Evolutionary conservation across 306 rosid species (phyloP).

Genomic region (Coriaria nepalensis): DNA sequence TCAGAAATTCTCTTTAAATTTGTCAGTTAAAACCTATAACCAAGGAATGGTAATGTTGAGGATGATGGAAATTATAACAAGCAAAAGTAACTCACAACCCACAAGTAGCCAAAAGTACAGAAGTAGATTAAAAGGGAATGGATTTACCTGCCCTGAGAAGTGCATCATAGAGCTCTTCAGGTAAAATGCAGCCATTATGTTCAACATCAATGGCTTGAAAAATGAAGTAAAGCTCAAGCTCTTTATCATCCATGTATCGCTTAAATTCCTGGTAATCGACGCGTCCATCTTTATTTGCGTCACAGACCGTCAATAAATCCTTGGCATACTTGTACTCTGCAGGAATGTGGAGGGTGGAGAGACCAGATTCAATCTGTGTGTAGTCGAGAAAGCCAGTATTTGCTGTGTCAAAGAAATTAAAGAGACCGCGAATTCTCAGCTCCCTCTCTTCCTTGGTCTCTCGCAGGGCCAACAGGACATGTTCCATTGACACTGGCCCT

Average conservation of each 20-base stretch:
- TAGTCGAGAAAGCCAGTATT: constrained; percentile 55
- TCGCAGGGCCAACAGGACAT: constrained; percentile 63
- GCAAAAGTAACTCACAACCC: no score
- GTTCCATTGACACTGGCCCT: constrained; percentile 73
- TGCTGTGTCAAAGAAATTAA: constrained; percentile 57
- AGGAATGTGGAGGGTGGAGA: constrained; percentile 72
- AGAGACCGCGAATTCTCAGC: constrained; percentile 43
- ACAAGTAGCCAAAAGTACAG: background rate
- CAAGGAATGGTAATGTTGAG: no score
- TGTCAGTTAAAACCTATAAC: no score
- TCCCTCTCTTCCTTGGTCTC: constrained; percentile 84
- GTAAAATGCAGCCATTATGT: constrained; percentile 81
- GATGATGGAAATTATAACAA: no score
- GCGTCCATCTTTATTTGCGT: constrained; percentile 60
- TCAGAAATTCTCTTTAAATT: no score
- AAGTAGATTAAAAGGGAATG: background rate
- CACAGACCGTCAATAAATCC: constrained; percentile 70
- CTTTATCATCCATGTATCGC: constrained; percentile 83
- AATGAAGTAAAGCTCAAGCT: constrained; percentile 79
- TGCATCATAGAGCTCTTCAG: constrained; percentile 95
- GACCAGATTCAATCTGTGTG: constrained; percentile 64
- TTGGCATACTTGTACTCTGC: constrained; percentile 72
- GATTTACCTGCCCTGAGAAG: constrained; percentile 68
- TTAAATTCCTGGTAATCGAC: constrained; percentile 68
- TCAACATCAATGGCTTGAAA: constrained; percentile 93